Evolutionary conservation across 2,329 filamentous ascomycete genomes (phyloP).

Genomic region (Colletotrichum falcatum): DNA sequence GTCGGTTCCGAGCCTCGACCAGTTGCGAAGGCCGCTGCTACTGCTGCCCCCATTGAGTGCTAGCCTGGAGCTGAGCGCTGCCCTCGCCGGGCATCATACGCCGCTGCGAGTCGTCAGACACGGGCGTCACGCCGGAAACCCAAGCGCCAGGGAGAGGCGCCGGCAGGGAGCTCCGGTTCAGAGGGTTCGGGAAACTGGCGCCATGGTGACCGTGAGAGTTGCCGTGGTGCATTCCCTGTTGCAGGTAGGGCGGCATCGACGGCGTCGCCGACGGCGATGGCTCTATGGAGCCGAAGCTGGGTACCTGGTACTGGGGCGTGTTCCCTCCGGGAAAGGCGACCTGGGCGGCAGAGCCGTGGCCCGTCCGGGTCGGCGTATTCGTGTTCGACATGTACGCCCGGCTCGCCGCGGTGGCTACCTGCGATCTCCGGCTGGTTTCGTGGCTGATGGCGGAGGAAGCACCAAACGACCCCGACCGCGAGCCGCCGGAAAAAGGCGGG

Average conservation of each 20-base stretch:
- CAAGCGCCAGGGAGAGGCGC: constrained; percentile 22
- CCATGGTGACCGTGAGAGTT: background rate
- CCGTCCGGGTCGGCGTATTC: background rate
- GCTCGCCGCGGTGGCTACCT: background rate
- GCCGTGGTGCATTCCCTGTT: background rate
- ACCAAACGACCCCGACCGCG: constrained; percentile 22
- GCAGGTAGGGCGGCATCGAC: constrained; percentile 1
- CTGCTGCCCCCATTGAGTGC: constrained; percentile 8
- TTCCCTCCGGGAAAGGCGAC: constrained; percentile 9
- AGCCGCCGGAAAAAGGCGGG: constrained; percentile 24
- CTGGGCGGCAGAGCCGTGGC: background rate
- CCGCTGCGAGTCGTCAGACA: constrained; percentile 17
- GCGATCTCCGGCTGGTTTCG: constrained; percentile 18
- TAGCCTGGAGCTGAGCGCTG: background rate
- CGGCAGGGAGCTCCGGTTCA: constrained; percentile 32
- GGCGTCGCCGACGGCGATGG: background rate
- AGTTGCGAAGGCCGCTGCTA: background rate
- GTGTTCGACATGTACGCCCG: constrained; percentile 8
- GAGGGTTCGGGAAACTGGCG: background rate
- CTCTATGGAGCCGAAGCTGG: constrained; percentile 7
- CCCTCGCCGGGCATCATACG: constrained; percentile 4
- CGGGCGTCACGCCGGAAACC: background rate
- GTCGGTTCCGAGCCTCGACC: background rate
- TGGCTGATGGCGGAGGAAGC: constrained; percentile 2
- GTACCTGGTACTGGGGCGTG: constrained; percentile 10